Base-by-base conservation (phyloP, 768 basidiomycete genomes). In the Pleurotus citrinopileatus region DNA sequence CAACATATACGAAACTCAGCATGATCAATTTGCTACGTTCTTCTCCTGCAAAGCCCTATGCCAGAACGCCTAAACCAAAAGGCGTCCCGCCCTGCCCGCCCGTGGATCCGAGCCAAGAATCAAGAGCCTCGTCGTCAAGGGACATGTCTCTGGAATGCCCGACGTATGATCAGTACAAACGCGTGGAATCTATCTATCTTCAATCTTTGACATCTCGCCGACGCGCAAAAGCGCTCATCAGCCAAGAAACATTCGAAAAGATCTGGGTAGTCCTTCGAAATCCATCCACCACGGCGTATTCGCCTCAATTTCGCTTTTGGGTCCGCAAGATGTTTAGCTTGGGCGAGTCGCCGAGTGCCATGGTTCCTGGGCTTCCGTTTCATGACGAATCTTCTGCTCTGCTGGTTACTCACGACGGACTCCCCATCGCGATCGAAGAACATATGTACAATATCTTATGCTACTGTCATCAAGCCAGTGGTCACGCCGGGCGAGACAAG, bases 271-370 rank as follows among this genome's bases (percentile, higher is more conserved):
- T 87, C 19, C 72, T 91, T 22, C 75, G 79, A 32, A 69, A 78
- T 52, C 81, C 82, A 4, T 73, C 77, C 1, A 66, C 72, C 23
- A 62, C 61, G 17, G 72, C 72, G 20, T 72, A 74, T 55, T 84
- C 80, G 2, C 78, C 88, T 1, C 87, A 90, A 62, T 91, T 91
- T 66, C 79, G 87, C 37, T 89, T 84, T 68, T 91, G 89, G 89
- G 89, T 83, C 10, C 83, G 88, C 61, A 89, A 88, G 73, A 91
- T 87, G 84, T 92, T 92, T 64, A 72, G 67, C 40, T 61, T 86
- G 5, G 74, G 75, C 59, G 70, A 70, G 40, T 57, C 52, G 36
- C 56, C 19, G 53, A 62, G 26, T 53, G 48, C 19, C 26, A 54
- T 20, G 53, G 62, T 42, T 55, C 65, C 44, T 26, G 53, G 60